Percentiles rank a stretch among this genome's conserved stretches.
Conservation (phyloP, 257 asterid species). For the Verbena officinalis region DNA sequence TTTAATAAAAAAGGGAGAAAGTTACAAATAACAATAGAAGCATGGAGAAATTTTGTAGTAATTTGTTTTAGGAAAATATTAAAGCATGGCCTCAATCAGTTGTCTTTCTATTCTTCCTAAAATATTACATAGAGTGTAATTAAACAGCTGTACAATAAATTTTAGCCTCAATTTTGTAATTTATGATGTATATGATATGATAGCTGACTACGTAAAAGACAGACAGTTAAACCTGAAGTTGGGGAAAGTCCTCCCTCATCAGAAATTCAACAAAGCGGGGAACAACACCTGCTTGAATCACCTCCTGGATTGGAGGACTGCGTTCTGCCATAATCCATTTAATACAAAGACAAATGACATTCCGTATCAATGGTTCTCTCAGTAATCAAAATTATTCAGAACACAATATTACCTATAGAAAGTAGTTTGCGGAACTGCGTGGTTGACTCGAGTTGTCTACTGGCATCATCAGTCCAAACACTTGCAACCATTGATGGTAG, state of each 20-base stretch:
- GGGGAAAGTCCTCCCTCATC: slow-evolving; percentile 78
- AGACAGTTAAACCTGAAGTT: slow-evolving; percentile 65
- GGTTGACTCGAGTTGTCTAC: slow-evolving; percentile 70
- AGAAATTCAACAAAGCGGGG: slow-evolving; percentile 83
- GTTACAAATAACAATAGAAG: no score
- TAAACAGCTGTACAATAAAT: no score
- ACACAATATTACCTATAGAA: slow-evolving; percentile 60
- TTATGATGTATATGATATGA: no score
- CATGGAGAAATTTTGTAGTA: no score
- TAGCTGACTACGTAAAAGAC: neutral
- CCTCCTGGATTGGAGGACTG: slow-evolving; percentile 88
- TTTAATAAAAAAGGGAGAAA: no score
- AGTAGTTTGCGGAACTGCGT: slow-evolving; percentile 78
- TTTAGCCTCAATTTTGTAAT: no score
- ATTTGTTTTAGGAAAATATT: no score
- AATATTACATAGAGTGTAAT: no score
- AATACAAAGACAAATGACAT: neutral
- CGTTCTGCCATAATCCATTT: slow-evolving; percentile 52
- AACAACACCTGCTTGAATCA: slow-evolving; percentile 82
- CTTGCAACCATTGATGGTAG: slow-evolving; percentile 73
- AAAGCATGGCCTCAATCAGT: no score
- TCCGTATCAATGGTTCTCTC: neutral
- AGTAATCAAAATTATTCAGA: neutral
- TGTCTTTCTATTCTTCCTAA: no score
- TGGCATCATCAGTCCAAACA: slow-evolving; percentile 62